A percentile compares a stretch with the other conserved stretches of the same genome.
Evolutionary conservation across 2,329 filamentous ascomycete genomes (phyloP).

Genomic region (Lecanicillium sp.): DNA sequence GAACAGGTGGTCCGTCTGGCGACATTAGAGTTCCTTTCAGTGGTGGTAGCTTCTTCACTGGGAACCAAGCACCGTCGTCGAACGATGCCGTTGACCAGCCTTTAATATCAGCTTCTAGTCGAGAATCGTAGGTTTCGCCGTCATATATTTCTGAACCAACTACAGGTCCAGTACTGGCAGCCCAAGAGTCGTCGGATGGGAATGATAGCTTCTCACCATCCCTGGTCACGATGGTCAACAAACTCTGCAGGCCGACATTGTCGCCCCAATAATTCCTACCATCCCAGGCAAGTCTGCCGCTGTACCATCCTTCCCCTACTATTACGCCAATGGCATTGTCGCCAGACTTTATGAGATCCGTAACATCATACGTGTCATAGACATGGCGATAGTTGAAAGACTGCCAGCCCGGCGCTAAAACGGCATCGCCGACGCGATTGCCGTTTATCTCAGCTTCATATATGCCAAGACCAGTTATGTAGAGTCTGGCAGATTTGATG

Average conservation of each 20-base stretch:
- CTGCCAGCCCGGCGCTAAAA: constrained; percentile 45
- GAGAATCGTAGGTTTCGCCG: constrained; percentile 42
- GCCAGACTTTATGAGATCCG: constrained; percentile 24
- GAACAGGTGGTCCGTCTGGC: constrained; percentile 36
- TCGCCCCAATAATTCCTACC: constrained; percentile 28
- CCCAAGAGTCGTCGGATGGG: constrained; percentile 31
- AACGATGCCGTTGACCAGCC: constrained; percentile 19
- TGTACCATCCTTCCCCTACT: constrained; percentile 44
- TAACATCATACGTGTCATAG: constrained; percentile 48
- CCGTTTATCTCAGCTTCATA: constrained; percentile 42
- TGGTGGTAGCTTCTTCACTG: constrained; percentile 20
- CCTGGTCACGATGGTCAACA: constrained; percentile 26
- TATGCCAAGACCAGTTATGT: constrained; percentile 37
- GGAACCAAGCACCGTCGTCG: constrained; percentile 18
- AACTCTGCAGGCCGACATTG: constrained; percentile 28
- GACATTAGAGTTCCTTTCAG: constrained; percentile 27
- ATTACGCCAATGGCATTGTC: constrained; percentile 30
- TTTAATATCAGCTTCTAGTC: constrained; percentile 19
- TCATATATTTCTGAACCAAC: constrained; percentile 39
- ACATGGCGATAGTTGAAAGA: constrained; percentile 40
- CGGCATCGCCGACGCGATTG: constrained; percentile 26
- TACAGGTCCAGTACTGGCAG: constrained; percentile 23
- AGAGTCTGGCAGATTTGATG: constrained; percentile 31
- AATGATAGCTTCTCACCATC: constrained; percentile 21
- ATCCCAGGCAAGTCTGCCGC: constrained; percentile 26